These are phyloP conservation scores for Choiromyces venosus DNA, from an alignment of 495 filamentous ascomycete species.

Conservation along the genomic window DNA sequence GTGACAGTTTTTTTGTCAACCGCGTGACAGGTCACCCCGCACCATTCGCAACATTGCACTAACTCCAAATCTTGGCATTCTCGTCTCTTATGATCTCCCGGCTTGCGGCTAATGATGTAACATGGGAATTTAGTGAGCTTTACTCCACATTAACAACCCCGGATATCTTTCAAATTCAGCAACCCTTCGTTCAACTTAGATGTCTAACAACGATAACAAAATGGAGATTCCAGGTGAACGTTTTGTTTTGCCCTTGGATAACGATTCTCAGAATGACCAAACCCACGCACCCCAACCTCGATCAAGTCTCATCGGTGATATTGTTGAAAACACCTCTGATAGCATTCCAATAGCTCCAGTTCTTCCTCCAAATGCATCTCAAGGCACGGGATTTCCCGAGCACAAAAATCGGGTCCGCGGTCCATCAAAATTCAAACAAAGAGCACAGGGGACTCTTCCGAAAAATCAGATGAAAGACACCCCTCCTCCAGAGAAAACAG, in stretches of 20 bases:
- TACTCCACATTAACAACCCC: neutral
- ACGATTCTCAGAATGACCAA: constrained; percentile 26
- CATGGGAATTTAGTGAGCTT: neutral
- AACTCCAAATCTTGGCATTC: neutral
- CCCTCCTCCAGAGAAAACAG: constrained; percentile 34
- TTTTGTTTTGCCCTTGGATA: constrained; percentile 54
- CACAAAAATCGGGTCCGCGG: constrained; percentile 67
- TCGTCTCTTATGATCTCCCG: neutral
- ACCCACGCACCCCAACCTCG: constrained; percentile 27
- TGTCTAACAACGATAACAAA: constrained; percentile 20
- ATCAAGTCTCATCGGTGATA: constrained; percentile 58
- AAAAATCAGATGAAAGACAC: constrained; percentile 25
- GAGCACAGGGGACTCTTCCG: constrained; percentile 44
- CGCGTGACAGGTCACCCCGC: too few species aligned
- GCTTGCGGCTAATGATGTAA: neutral
- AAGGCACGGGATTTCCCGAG: constrained; percentile 69
- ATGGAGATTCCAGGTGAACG: constrained; percentile 59
- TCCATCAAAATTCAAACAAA: constrained; percentile 71
- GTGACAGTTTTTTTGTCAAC: too few species aligned
- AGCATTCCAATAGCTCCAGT: constrained; percentile 55
- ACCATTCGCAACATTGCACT: too few species aligned
- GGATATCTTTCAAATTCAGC: neutral
- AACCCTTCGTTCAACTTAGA: neutral
- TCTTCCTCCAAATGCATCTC: constrained; percentile 52
- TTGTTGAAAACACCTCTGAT: constrained; percentile 63